A percentile compares a stretch with the other conserved stretches of the same genome.
These are phyloP conservation scores for Phlyctochytrium arcticum DNA, from an alignment of 192 early-diverging fungal species.

Conservation along the genomic window DNA sequence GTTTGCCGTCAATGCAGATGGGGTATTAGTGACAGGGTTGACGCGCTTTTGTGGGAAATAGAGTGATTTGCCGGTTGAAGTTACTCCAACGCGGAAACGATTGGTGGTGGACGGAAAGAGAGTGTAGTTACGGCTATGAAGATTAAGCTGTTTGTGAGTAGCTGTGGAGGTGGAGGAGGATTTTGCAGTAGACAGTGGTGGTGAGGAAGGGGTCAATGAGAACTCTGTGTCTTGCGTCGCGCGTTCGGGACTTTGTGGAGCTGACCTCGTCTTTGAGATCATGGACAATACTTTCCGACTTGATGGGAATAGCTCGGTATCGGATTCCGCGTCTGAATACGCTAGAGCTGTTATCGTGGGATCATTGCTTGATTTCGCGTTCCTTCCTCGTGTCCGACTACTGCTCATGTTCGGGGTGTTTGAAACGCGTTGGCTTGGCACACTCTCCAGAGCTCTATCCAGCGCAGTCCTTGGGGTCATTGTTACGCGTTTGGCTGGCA, in stretches of 20 bases:
- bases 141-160: not conserved
- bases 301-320: not conserved
- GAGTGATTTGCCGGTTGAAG: slow-evolving; percentile 19
- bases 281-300: not conserved
- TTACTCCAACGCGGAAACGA: slow-evolving; percentile 3
- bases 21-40: not conserved
- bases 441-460: too few relatives aligned
- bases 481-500: too few relatives aligned
- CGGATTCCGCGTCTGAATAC: not conserved
- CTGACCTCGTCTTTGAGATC: too few relatives aligned
- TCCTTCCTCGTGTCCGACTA: too few relatives aligned
- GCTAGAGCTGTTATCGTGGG: too few relatives aligned
- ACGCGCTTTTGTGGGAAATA: slow-evolving; percentile 33
- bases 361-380: too few relatives aligned
- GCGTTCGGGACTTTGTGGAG: too few relatives aligned
- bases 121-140: slow-evolving; percentile 8
- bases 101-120: slow-evolving; percentile 9
- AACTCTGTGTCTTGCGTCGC: not conserved
- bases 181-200: not conserved
- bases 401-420: too few relatives aligned
- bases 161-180: not conserved
- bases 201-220: not conserved
- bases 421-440: too few relatives aligned
- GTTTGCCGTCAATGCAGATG: not conserved
- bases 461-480: too few relatives aligned